Evolutionary conservation across 2,329 filamentous ascomycete genomes (phyloP).

Genomic region (Colletotrichum nymphaeae): DNA sequence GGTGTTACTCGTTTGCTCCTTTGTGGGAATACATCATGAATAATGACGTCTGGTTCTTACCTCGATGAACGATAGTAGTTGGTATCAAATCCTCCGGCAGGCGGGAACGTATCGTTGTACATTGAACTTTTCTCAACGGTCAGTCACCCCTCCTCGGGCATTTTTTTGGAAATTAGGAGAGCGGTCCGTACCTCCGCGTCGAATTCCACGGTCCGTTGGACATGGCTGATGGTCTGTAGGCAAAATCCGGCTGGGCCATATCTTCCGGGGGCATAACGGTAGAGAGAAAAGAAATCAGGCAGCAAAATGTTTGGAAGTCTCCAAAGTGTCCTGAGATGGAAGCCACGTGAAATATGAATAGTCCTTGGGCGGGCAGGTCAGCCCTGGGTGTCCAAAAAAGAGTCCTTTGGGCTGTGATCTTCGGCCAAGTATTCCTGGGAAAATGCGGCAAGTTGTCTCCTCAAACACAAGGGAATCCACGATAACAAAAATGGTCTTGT

Average conservation of each 20-base stretch:
- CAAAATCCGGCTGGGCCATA: constrained; percentile 60
- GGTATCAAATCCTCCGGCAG: constrained; percentile 48
- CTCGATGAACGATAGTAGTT: constrained; percentile 50
- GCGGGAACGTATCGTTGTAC: constrained; percentile 48
- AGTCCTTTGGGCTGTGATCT: constrained; percentile 31
- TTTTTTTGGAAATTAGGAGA: constrained; percentile 13
- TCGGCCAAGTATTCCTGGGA: constrained; percentile 37
- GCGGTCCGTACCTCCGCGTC: constrained; percentile 62
- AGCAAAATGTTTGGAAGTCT: constrained; percentile 21
- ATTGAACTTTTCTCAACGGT: constrained; percentile 43
- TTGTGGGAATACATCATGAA: constrained; percentile 17
- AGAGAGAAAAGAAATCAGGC: constrained; percentile 33
- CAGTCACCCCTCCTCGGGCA: constrained; percentile 31
- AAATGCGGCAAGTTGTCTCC: constrained; percentile 34
- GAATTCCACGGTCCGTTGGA: constrained; percentile 62
- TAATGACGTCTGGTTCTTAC: constrained; percentile 44
- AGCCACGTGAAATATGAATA: constrained; percentile 37
- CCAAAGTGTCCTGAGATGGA: constrained; percentile 32
- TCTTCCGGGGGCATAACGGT: constrained; percentile 51
- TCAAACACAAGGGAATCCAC: constrained; percentile 38
- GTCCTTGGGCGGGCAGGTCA: constrained; percentile 34
- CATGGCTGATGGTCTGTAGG: constrained; percentile 58
- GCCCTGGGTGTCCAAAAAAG: constrained; percentile 34
- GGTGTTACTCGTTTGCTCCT: constrained; percentile 46
- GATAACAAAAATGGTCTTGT: constrained; percentile 35